Percentiles rank a stretch among this genome's conserved stretches.
These are phyloP conservation scores for Camelina laxa DNA, from an alignment of 345 rosid genomes.

Conservation along the genomic window DNA sequence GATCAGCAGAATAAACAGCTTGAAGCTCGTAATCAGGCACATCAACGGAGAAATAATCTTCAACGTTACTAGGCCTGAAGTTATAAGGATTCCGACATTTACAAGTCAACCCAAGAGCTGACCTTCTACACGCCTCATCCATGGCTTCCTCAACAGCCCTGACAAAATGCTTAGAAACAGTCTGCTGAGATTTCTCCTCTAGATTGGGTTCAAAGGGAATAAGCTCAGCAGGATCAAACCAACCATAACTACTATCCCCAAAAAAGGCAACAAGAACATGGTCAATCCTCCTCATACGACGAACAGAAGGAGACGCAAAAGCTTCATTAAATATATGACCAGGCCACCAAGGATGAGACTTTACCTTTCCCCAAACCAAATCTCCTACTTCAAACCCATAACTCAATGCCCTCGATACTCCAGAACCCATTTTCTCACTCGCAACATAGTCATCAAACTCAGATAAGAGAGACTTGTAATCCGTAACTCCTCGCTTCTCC, in stretches of 20 bases:
- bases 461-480: conserved; percentile 65
- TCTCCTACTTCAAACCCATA: conserved; percentile 92
- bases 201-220: conserved; percentile 73
- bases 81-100: conserved; percentile 80
- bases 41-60: conserved; percentile 84
- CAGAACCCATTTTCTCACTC: conserved; percentile 68
- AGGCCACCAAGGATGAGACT: conserved; percentile 99
- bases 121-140: conserved; percentile 83
- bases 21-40: conserved; percentile 84
- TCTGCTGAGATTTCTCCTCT: conserved; percentile 75
- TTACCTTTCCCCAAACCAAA: conserved; percentile 99
- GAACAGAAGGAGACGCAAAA: conserved; percentile 80
- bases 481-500: conserved; percentile 33
- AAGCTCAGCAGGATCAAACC: conserved; percentile 99
- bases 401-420: conserved; percentile 72
- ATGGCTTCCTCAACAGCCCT: conserved; percentile 95
- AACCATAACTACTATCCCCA: conserved; percentile 98
- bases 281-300: conserved; percentile 81
- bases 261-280: conserved; percentile 94
- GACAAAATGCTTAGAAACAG: conserved; percentile 64
- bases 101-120: conserved; percentile 83
- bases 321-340: conserved; percentile 96
- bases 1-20: conserved; percentile 68
- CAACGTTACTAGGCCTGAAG: conserved; percentile 66
- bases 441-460: conserved; percentile 95